phyloP scores from a whole-genome alignment of 2,329 filamentous ascomycete genomes.

The Dendryphion nanum region DNA sequence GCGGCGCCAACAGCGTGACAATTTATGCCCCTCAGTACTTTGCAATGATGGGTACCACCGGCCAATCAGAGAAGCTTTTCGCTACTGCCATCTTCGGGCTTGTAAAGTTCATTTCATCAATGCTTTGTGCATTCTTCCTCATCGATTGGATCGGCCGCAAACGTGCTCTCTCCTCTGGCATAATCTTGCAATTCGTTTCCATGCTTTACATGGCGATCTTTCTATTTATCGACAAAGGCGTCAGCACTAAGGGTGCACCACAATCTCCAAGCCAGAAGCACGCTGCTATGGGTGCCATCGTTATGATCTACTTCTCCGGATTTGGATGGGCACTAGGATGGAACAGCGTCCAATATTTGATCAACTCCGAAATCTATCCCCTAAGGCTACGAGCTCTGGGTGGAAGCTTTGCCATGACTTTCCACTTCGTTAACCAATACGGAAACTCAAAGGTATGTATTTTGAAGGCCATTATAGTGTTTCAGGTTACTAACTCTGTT shows the following conservation, averaged over 20 bases:
- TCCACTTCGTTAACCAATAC: constrained; percentile 78
- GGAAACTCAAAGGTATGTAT: constrained; percentile 62
- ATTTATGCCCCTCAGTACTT: constrained; percentile 76
- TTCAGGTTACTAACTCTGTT: neutral
- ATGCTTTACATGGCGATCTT: constrained; percentile 58
- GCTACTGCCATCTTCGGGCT: constrained; percentile 75
- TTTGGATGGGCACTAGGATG: constrained; percentile 50
- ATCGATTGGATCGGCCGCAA: constrained; percentile 79
- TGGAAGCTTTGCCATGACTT: constrained; percentile 71
- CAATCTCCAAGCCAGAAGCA: constrained; percentile 51
- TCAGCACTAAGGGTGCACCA: constrained; percentile 49
- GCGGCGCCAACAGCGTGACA: constrained; percentile 55
- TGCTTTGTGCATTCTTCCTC: constrained; percentile 73
- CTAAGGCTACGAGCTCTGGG: constrained; percentile 70
- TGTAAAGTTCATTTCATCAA: constrained; percentile 66
- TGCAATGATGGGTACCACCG: constrained; percentile 66
- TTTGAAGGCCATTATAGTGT: neutral
- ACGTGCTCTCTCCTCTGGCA: constrained; percentile 50
- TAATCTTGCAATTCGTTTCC: constrained; percentile 48
- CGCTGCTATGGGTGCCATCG: constrained; percentile 63
- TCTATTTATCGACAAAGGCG: constrained; percentile 59
- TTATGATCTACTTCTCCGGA: constrained; percentile 61
- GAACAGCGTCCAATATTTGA: constrained; percentile 76
- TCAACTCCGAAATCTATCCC: constrained; percentile 76
- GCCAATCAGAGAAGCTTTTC: constrained; percentile 67